Evolutionary conservation across 1,139 yeast genomes (phyloP).

Genomic region (Kodamaea anthophila): DNA sequence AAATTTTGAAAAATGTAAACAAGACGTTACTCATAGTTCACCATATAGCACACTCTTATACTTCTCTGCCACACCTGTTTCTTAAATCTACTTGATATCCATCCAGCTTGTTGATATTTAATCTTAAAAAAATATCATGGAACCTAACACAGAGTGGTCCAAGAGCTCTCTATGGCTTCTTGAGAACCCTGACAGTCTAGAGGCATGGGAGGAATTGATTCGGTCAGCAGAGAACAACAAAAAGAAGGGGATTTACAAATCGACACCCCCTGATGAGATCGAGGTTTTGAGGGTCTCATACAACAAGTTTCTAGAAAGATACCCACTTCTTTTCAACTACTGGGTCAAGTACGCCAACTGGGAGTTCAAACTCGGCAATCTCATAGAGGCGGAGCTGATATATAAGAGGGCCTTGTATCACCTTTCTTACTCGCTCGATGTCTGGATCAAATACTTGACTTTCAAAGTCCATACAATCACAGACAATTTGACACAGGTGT

Average conservation of each 20-base stretch:
- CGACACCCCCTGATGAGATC: constrained; percentile 34
- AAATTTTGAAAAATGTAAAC: too few species aligned
- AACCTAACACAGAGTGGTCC: constrained; percentile 16
- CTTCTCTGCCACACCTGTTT: too few species aligned
- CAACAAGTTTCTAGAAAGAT: constrained; percentile 50
- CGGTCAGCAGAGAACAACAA: constrained; percentile 27
- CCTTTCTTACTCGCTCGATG: constrained; percentile 51
- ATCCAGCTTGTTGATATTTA: too few species aligned
- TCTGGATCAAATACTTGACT: constrained; percentile 70
- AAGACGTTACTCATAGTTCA: too few species aligned
- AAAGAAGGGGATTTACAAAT: constrained; percentile 35
- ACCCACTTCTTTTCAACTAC: constrained; percentile 69
- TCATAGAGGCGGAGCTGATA: constrained; percentile 41
- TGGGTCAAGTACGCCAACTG: constrained; percentile 73
- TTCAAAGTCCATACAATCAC: constrained; percentile 44
- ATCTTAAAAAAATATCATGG: constrained; percentile 4
- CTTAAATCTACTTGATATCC: too few species aligned
- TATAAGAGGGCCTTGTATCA: constrained; percentile 50
- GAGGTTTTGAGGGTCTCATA: constrained; percentile 46
- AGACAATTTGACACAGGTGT: constrained; percentile 24
- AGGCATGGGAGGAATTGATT: constrained; percentile 46
- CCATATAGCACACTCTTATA: too few species aligned
- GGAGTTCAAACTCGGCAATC: constrained; percentile 57
- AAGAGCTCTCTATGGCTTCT: constrained; percentile 24
- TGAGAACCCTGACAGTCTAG: constrained; percentile 39